A percentile compares a stretch with the other conserved stretches of the same genome.
phyloP scores from a whole-genome alignment of 2,329 filamentous ascomycete species.

The Colletotrichum costaricense region DNA sequence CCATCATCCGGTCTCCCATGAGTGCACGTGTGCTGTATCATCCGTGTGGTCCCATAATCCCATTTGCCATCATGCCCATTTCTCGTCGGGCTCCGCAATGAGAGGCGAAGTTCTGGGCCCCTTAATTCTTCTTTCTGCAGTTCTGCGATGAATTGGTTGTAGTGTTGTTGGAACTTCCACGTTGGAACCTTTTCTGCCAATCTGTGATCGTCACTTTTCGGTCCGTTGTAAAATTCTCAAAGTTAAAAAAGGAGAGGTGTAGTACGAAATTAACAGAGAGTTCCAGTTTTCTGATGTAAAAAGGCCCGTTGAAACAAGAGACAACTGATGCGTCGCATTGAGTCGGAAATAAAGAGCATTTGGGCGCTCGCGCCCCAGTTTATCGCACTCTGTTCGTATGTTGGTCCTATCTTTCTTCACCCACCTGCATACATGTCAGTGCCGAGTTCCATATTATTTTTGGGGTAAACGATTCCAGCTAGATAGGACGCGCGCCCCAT shows the following conservation, averaged over 20 bases:
- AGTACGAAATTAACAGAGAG: background rate
- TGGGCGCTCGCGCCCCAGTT: background rate
- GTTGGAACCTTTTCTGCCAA: background rate
- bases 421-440: background rate
- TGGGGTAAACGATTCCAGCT: background rate
- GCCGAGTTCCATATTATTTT: conserved; percentile 31
- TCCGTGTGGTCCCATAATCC: conserved; percentile 2
- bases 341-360: background rate
- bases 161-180: background rate
- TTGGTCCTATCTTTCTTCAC: background rate
- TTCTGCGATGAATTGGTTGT: background rate
- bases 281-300: background rate
- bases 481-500: background rate
- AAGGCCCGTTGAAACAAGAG: background rate
- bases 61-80: conserved; percentile 6
- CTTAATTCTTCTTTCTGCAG: background rate
- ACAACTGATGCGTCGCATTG: background rate
- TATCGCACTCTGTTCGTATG: conserved; percentile 1
- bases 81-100: conserved; percentile 1
- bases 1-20: background rate
- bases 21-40: conserved; percentile 14
- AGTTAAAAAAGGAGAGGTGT: background rate
- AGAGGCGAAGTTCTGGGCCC: conserved; percentile 9
- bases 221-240: background rate
- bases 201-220: background rate